Conservation (phyloP, 1,284 basidiomycete species). For the Psilocybe mexicana region DNA sequence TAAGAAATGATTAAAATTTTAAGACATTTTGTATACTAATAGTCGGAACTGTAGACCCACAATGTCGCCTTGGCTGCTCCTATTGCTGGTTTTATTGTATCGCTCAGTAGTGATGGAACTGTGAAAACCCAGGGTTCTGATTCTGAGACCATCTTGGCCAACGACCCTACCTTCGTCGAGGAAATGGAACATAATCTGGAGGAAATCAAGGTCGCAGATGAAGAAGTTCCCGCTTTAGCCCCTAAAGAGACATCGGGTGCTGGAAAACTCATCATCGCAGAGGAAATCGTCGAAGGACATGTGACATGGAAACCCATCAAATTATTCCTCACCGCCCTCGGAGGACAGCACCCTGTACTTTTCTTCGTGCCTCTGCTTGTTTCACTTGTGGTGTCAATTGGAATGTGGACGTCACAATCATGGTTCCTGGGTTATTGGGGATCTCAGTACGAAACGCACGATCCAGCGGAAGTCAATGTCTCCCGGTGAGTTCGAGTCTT, state of each 20-base stretch:
- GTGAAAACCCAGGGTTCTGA: constrained; percentile 46
- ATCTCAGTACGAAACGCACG: constrained; percentile 41
- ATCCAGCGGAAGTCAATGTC: constrained; percentile 30
- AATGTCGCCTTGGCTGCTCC: constrained; percentile 65
- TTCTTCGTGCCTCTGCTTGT: constrained; percentile 31
- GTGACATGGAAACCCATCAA: constrained; percentile 30
- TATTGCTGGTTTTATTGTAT: constrained; percentile 63
- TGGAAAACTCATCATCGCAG: constrained; percentile 46
- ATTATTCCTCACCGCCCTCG: constrained; percentile 32
- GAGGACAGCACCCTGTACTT: constrained; percentile 28
- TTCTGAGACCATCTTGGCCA: neutral
- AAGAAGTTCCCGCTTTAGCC: neutral
- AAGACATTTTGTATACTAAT: neutral
- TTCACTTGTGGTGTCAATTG: constrained; percentile 25
- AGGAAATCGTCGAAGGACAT: constrained; percentile 59
- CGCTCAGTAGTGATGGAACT: constrained; percentile 51
- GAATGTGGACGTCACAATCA: constrained; percentile 34
- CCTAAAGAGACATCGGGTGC: constrained; percentile 38
- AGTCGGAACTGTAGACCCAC: constrained; percentile 52
- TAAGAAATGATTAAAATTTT: constrained; percentile 35
- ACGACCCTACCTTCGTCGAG: constrained; percentile 27
- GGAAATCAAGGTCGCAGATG: neutral
- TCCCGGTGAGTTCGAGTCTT: constrained; percentile 28
- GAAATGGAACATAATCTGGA: constrained; percentile 22
- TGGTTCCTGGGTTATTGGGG: constrained; percentile 59